A percentile compares a stretch with the other conserved stretches of the same genome.
These are phyloP conservation scores for Brassica hybrid DNA, from an alignment of 441 rosid genomes.

Conservation along the genomic window DNA sequence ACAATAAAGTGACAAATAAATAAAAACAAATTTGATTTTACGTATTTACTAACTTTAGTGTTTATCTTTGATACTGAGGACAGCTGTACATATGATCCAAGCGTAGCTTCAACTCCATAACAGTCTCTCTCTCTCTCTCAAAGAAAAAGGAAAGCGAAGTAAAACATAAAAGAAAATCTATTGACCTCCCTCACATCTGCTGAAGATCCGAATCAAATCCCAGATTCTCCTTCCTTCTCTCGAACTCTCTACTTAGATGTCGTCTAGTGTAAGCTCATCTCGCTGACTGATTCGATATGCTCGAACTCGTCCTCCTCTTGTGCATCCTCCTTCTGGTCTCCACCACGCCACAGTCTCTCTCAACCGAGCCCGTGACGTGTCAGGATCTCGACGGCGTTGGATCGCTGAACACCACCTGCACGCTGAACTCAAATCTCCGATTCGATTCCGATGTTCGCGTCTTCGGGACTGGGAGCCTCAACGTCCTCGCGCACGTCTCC, in stretches of 20 bases:
- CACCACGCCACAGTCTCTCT: slow-evolving; percentile 31
- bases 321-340: slow-evolving; percentile 51
- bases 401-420: slow-evolving; percentile 82
- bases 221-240: not conserved
- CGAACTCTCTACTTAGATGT: slow-evolving; percentile 22
- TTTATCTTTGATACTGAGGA: not conserved
- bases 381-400: slow-evolving; percentile 92
- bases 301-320: slow-evolving; percentile 47
- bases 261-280: not conserved
- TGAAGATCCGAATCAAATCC: slow-evolving; percentile 3
- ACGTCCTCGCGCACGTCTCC: slow-evolving; percentile 75
- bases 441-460: slow-evolving; percentile 66
- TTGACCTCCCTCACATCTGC: not conserved
- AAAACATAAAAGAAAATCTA: not conserved
- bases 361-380: slow-evolving; percentile 44
- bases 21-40: not conserved
- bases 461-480: slow-evolving; percentile 79
- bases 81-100: slow-evolving; percentile 2
- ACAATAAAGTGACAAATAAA: not conserved
- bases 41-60: not conserved
- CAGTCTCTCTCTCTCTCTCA: not conserved
- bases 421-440: slow-evolving; percentile 73
- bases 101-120: slow-evolving; percentile 4
- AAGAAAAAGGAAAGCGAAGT: not conserved
- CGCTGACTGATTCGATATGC: slow-evolving; percentile 42